Evolutionary conservation across 768 basidiomycete species (phyloP).

Genomic region (Melanogaster broomeanus): DNA sequence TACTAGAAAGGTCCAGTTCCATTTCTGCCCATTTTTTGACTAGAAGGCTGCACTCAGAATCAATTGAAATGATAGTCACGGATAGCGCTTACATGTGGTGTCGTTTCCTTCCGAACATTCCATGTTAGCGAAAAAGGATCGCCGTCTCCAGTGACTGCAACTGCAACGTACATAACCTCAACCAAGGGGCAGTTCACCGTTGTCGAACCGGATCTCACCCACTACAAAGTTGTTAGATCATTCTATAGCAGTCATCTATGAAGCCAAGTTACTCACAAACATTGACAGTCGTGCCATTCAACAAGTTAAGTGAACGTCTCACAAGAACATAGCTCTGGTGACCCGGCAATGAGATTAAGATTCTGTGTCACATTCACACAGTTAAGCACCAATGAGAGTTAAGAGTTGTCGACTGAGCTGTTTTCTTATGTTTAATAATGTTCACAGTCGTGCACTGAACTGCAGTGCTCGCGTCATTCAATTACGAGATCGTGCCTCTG

Average conservation of each 20-base stretch:
- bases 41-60: constrained; percentile 1
- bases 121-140: constrained; percentile 1
- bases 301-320: constrained; percentile 49
- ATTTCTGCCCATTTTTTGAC: constrained; percentile 42
- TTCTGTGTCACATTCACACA: too few species aligned
- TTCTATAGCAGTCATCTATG: not conserved
- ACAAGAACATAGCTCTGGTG: constrained; percentile 54
- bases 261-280: constrained; percentile 43
- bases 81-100: constrained; percentile 46
- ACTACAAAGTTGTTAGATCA: constrained; percentile 31
- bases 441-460: constrained; percentile 59
- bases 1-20: constrained; percentile 45
- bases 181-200: constrained; percentile 54
- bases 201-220: constrained; percentile 60
- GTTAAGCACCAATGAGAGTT: too few species aligned
- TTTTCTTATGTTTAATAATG: too few species aligned
- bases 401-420: too few species aligned
- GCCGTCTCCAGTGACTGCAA: not conserved
- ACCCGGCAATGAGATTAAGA: too few species aligned
- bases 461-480: constrained; percentile 51
- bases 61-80: not conserved
- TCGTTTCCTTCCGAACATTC: constrained; percentile 33
- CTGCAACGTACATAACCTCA: constrained; percentile 41
- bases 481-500: constrained; percentile 53
- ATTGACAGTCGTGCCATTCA: constrained; percentile 55